phyloP scores from a whole-genome alignment of 1,284 basidiomycete species.

The Hypsizygus ulmarius region DNA sequence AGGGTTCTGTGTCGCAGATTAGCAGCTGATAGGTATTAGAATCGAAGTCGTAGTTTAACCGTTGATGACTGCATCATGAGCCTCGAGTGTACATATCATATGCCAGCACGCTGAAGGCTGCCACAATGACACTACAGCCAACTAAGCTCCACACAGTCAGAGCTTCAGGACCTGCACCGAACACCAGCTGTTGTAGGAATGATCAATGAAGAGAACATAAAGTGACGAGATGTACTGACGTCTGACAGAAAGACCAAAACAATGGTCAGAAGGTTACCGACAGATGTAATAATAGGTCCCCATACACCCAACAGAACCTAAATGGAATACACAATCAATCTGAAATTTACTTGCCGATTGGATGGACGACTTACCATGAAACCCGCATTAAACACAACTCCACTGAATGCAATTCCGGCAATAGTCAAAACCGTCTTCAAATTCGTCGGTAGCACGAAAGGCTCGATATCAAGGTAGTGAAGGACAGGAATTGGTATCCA shows the following conservation, averaged over 20 bases:
- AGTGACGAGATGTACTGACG: slow-evolving; percentile 29
- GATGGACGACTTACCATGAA: slow-evolving; percentile 57
- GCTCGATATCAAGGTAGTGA: slow-evolving; percentile 56
- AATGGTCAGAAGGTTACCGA: slow-evolving; percentile 81
- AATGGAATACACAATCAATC: slow-evolving; percentile 6
- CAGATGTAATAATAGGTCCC: slow-evolving; percentile 84
- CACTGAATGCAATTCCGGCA: slow-evolving; percentile 59
- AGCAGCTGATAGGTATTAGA: not conserved
- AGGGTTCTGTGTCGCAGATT: not conserved
- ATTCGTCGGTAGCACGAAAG: slow-evolving; percentile 57
- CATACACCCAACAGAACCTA: slow-evolving; percentile 76
- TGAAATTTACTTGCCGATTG: slow-evolving; percentile 6
- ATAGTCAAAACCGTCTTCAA: slow-evolving; percentile 46
- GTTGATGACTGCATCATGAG: not conserved
- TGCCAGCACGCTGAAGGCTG: slow-evolving; percentile 70
- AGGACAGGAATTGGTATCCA: slow-evolving; percentile 74
- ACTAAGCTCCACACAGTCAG: slow-evolving; percentile 63
- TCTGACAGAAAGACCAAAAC: slow-evolving; percentile 78
- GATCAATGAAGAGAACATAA: slow-evolving; percentile 2
- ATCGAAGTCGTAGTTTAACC: not conserved
- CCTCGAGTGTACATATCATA: slow-evolving; percentile 55
- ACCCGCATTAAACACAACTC: slow-evolving; percentile 72
- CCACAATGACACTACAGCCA: slow-evolving; percentile 68
- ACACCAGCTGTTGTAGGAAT: slow-evolving; percentile 34
- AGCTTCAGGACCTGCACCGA: slow-evolving; percentile 53